Conservation (phyloP, 139 green algal genomes). For the Dunaliella primolecta region DNA sequence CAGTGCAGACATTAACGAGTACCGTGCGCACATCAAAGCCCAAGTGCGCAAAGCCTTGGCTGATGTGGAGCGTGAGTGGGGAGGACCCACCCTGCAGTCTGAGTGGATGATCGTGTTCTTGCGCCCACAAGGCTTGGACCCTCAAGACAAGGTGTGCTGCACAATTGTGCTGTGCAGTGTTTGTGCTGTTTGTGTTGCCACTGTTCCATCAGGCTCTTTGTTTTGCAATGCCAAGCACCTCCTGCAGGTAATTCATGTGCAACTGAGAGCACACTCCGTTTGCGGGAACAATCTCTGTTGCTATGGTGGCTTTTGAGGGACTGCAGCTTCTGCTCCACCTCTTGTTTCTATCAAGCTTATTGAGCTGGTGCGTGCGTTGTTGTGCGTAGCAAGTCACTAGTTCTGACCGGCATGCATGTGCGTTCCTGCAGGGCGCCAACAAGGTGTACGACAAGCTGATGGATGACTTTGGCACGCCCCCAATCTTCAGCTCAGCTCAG, state of each 20-base stretch:
- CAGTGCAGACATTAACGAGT: conserved; percentile 69
- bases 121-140: conserved; percentile 46
- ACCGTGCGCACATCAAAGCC: conserved; percentile 49
- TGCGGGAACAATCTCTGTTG: no score
- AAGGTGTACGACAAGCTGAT: conserved; percentile 67
- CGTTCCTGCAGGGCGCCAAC: conserved; percentile 18
- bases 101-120: conserved; percentile 73
- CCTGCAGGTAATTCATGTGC: no score
- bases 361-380: no score
- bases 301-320: no score
- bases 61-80: conserved; percentile 59
- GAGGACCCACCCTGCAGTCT: conserved; percentile 20
- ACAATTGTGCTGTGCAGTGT: neutral
- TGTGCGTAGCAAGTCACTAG: no score
- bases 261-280: no score
- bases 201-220: no score
- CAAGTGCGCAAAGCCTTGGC: conserved; percentile 31
- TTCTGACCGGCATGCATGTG: no score
- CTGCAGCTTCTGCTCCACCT: no score
- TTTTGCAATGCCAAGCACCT: no score
- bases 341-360: no score
- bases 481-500: conserved; percentile 23
- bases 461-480: conserved; percentile 58
- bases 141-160: conserved; percentile 34
- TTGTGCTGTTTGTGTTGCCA: no score